phyloP scores from a whole-genome alignment of 768 basidiomycete genomes.

The Exsudoporus frostii region DNA sequence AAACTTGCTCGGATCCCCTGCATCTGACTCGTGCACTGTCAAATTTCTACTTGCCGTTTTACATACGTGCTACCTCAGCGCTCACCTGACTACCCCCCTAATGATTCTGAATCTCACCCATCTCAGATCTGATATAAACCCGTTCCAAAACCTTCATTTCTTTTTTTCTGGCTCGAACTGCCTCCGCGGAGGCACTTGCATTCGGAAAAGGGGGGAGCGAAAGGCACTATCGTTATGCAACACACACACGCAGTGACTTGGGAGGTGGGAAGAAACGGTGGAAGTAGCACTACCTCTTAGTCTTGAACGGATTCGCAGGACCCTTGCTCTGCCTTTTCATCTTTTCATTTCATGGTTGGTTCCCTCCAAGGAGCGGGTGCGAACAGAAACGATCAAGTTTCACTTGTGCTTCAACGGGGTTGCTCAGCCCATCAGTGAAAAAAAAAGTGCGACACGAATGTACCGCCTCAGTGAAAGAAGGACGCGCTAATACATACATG shows the following conservation, averaged over 20 bases:
- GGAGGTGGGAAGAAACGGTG: conserved; percentile 11
- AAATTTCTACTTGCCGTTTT: not conserved
- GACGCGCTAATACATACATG: not conserved
- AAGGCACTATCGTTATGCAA: conserved; percentile 16
- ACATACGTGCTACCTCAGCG: not conserved
- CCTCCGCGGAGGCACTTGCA: conserved; percentile 5
- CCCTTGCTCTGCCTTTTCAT: not conserved
- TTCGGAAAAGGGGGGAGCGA: not conserved
- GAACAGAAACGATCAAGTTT: conserved; percentile 5
- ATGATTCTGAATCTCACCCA: not conserved
- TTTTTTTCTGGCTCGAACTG: not conserved
- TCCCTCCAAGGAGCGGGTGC: not conserved
- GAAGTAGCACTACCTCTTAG: not conserved
- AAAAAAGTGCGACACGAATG: not conserved
- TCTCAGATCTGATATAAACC: conserved; percentile 7
- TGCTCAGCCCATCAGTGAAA: conserved; percentile 15
- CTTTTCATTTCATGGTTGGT: not conserved
- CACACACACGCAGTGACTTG: not conserved
- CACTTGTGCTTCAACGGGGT: not conserved
- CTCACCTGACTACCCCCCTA: not conserved
- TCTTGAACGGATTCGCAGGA: not conserved
- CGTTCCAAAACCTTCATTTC: not conserved
- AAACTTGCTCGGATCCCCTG: not conserved
- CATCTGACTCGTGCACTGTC: not conserved
- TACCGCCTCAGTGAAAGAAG: conserved; percentile 8